phyloP scores from a whole-genome alignment of 1,284 basidiomycete genomes.

The Fomitopsis pinicola region DNA sequence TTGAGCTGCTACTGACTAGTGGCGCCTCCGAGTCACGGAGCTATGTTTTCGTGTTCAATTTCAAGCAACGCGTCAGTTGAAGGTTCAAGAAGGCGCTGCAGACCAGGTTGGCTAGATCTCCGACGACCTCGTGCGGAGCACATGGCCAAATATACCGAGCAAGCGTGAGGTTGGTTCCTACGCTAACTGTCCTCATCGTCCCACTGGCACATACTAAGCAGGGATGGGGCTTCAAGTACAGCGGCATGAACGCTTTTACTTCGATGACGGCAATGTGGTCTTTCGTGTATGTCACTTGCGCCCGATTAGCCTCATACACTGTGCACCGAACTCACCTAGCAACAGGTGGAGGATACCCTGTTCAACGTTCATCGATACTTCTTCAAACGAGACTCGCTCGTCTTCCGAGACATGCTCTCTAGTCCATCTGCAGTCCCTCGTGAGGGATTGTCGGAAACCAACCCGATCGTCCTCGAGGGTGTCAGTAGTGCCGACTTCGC shows the following conservation, averaged over 20 bases:
- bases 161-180: too few relatives aligned
- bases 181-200: too few relatives aligned
- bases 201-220: too few relatives aligned
- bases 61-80: too few relatives aligned
- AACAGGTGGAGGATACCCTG: neutral
- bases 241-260: neutral
- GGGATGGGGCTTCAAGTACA: neutral
- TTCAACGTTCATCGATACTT: conserved; percentile 1
- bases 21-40: too few relatives aligned
- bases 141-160: too few relatives aligned
- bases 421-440: neutral
- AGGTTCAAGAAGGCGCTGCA: too few relatives aligned
- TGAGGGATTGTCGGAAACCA: neutral
- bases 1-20: too few relatives aligned
- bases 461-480: neutral
- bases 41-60: too few relatives aligned
- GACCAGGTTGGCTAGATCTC: too few relatives aligned
- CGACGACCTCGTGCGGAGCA: too few relatives aligned
- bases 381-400: neutral
- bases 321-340: neutral
- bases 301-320: too few relatives aligned
- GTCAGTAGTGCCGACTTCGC: neutral
- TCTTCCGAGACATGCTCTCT: neutral
- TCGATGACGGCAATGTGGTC: neutral
- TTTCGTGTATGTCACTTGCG: neutral